phyloP scores from a whole-genome alignment of 805 yeast species.

The Starmerella sirachaensis region DNA sequence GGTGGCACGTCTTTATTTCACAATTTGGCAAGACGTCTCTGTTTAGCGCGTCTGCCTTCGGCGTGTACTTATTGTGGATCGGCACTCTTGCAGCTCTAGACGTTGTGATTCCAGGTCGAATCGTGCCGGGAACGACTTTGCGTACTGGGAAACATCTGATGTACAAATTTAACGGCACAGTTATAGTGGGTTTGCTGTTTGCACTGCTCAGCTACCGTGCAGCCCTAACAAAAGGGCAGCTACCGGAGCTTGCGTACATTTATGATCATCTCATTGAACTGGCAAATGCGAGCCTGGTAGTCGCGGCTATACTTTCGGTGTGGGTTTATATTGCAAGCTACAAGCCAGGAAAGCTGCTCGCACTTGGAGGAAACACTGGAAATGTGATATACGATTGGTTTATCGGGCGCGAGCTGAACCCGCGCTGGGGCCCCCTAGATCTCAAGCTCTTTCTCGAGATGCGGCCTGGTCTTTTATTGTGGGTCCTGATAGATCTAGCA shows the following conservation, averaged over 20 bases:
- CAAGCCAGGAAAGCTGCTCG: conserved; percentile 42
- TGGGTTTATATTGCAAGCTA: conserved; percentile 61
- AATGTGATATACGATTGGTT: conserved; percentile 79
- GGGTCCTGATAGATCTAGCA: conserved; percentile 68
- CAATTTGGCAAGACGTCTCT: conserved; percentile 17
- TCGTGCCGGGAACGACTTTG: conserved; percentile 50
- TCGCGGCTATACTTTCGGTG: conserved; percentile 50
- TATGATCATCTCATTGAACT: conserved; percentile 58
- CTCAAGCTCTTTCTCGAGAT: conserved; percentile 85
- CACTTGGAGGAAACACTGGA: conserved; percentile 78
- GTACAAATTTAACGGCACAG: conserved; percentile 74
- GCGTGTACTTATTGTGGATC: conserved; percentile 64
- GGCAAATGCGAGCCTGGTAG: conserved; percentile 48
- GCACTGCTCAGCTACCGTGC: conserved; percentile 40
- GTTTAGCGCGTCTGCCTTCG: conserved; percentile 38
- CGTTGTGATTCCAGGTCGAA: conserved; percentile 51
- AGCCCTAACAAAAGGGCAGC: conserved; percentile 36
- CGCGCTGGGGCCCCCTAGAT: conserved; percentile 74
- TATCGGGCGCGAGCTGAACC: conserved; percentile 92
- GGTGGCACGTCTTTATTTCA: conserved; percentile 14
- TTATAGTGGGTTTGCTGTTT: conserved; percentile 36
- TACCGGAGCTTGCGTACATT: conserved; percentile 73
- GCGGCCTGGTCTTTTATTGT: conserved; percentile 84
- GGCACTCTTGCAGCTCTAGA: conserved; percentile 52
- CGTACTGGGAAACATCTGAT: conserved; percentile 62